Evolutionary conservation across 306 rosid genomes (phyloP).

Genomic region (Trichosanthes cucumerina): DNA sequence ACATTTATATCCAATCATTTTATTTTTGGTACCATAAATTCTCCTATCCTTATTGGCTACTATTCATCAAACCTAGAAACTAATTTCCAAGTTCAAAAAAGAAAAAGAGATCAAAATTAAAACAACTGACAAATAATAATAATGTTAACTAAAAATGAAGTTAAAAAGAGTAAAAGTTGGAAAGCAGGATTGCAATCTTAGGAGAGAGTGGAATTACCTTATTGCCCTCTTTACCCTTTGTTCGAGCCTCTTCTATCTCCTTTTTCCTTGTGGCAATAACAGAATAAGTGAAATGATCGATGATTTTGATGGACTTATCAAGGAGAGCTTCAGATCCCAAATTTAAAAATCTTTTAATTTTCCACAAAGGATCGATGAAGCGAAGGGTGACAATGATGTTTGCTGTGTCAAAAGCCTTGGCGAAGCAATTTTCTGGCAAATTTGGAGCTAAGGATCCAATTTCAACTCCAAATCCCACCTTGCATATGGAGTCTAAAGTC

Average conservation of each 20-base stretch:
- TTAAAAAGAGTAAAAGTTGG: background rate
- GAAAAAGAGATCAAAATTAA: background rate
- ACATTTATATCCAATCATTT: too few species aligned
- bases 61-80: too few species aligned
- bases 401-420: slow-evolving; percentile 76
- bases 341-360: slow-evolving; percentile 48
- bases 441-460: slow-evolving; percentile 70
- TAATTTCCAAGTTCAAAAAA: too few species aligned
- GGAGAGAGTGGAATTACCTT: slow-evolving; percentile 28
- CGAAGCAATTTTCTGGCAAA: slow-evolving; percentile 63
- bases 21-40: too few species aligned
- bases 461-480: slow-evolving; percentile 95
- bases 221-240: slow-evolving; percentile 15
- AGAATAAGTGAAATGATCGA: slow-evolving; percentile 75
- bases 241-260: slow-evolving; percentile 48
- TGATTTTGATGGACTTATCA: slow-evolving; percentile 51
- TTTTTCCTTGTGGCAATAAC: slow-evolving; percentile 66
- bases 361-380: slow-evolving; percentile 85
- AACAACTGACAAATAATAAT: too few species aligned
- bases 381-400: slow-evolving; percentile 81
- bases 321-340: slow-evolving; percentile 84
- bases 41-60: too few species aligned
- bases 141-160: background rate
- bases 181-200: too few species aligned
- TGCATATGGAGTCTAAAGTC: slow-evolving; percentile 90